A percentile compares a stretch with the other conserved stretches of the same genome.
Conservation (phyloP, 2,329 filamentous ascomycete genomes). For the Aspergillus hiratsukae region DNA sequence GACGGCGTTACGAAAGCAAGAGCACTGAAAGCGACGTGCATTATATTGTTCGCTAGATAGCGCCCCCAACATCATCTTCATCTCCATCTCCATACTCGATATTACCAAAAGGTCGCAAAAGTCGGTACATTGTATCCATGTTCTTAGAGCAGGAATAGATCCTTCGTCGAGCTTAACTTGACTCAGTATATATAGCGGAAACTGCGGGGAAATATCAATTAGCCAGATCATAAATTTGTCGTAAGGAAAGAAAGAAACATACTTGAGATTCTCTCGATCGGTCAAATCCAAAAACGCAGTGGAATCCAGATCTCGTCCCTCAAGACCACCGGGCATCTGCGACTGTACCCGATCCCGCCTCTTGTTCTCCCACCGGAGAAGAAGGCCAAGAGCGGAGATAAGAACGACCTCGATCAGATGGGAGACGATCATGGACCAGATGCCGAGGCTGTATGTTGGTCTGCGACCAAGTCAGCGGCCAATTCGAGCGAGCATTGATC, state of each 20-base stretch:
- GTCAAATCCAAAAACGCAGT: slow-evolving; percentile 54
- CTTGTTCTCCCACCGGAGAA: slow-evolving; percentile 48
- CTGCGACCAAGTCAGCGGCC: slow-evolving; percentile 14
- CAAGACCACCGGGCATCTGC: slow-evolving; percentile 42
- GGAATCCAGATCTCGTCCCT: slow-evolving; percentile 44
- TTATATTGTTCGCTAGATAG: neutral
- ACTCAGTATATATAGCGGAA: slow-evolving; percentile 19
- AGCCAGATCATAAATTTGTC: neutral
- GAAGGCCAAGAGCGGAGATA: slow-evolving; percentile 43
- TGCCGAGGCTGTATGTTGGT: slow-evolving; percentile 48
- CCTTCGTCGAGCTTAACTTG: neutral
- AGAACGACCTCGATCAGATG: slow-evolving; percentile 50
- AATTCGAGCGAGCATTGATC: neutral
- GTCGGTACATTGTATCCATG: neutral
- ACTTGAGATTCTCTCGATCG: slow-evolving; percentile 50
- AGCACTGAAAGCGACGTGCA: neutral
- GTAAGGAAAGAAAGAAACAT: slow-evolving; percentile 6
- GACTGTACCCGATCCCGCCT: slow-evolving; percentile 48
- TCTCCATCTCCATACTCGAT: neutral
- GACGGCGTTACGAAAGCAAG: neutral
- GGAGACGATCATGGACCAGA: slow-evolving; percentile 55
- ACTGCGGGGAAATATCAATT: slow-evolving; percentile 1
- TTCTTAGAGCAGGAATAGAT: neutral
- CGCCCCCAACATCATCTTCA: neutral
- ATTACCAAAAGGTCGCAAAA: neutral